phyloP scores from a whole-genome alignment of 2,329 filamentous ascomycete species.

The Penicillium sp. region DNA sequence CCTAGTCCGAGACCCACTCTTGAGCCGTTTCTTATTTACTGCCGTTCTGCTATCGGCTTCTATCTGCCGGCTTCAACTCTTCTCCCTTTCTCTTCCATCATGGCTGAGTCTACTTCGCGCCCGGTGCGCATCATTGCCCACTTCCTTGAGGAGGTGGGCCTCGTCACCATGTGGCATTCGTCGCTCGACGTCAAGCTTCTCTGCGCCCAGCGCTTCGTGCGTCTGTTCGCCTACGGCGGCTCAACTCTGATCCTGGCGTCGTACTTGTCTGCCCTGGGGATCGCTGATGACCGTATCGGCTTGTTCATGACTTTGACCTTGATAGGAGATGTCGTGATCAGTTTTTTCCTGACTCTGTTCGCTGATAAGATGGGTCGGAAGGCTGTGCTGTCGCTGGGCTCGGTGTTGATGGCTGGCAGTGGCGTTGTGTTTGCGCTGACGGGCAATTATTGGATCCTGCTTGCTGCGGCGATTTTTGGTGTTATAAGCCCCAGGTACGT shows the following conservation, averaged over 20 bases:
- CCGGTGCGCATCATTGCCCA: slow-evolving; percentile 7
- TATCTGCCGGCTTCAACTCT: neutral
- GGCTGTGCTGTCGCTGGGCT: slow-evolving; percentile 53
- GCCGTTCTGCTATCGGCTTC: too few relatives aligned
- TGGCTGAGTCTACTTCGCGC: slow-evolving; percentile 6
- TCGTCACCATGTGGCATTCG: slow-evolving; percentile 38
- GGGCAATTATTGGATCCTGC: slow-evolving; percentile 59
- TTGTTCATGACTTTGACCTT: slow-evolving; percentile 65
- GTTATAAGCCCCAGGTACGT: slow-evolving; percentile 57
- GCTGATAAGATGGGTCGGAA: slow-evolving; percentile 59
- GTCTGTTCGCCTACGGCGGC: slow-evolving; percentile 64
- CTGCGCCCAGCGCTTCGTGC: slow-evolving; percentile 45
- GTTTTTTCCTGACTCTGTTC: slow-evolving; percentile 56
- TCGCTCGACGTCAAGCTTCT: slow-evolving; percentile 40
- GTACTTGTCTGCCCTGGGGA: slow-evolving; percentile 56
- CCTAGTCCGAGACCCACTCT: too few relatives aligned
- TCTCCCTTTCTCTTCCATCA: neutral
- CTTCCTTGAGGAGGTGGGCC: slow-evolving; percentile 33
- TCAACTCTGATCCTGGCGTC: slow-evolving; percentile 61
- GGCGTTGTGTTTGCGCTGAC: slow-evolving; percentile 54
- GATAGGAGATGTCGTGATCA: slow-evolving; percentile 59
- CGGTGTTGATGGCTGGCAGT: slow-evolving; percentile 56
- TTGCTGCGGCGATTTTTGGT: slow-evolving; percentile 58
- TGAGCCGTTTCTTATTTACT: neutral
- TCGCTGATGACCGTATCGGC: slow-evolving; percentile 60